phyloP scores from a whole-genome alignment of 2,329 filamentous ascomycete species.

The Lasiodiplodia citricola region DNA sequence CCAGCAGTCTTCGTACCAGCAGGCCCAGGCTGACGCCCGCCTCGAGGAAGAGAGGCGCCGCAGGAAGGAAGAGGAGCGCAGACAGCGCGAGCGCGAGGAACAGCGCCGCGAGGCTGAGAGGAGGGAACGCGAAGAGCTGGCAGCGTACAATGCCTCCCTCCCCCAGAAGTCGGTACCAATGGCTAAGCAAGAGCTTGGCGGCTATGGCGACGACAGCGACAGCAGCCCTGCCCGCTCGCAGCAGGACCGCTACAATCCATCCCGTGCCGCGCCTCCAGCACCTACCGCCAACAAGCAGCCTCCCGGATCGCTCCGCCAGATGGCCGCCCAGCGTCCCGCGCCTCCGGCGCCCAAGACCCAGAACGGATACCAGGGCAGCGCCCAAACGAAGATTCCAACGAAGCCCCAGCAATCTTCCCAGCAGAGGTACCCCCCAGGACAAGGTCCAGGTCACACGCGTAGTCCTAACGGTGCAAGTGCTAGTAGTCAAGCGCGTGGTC shows the following conservation, averaged over 20 bases:
- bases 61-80: slow-evolving; percentile 46
- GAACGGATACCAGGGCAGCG: slow-evolving; percentile 39
- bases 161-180: slow-evolving; percentile 80
- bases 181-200: slow-evolving; percentile 89
- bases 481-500: slow-evolving; percentile 31
- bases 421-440: slow-evolving; percentile 30
- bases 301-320: slow-evolving; percentile 57
- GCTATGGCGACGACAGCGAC: slow-evolving; percentile 58
- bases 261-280: slow-evolving; percentile 80
- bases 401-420: slow-evolving; percentile 29
- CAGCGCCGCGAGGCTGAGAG: slow-evolving; percentile 51
- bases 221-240: slow-evolving; percentile 50
- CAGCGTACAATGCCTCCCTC: slow-evolving; percentile 87
- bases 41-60: slow-evolving; percentile 46
- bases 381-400: slow-evolving; percentile 36
- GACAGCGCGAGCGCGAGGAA: slow-evolving; percentile 47
- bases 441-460: slow-evolving; percentile 22
- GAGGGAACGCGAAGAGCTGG: slow-evolving; percentile 70
- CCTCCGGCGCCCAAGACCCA: slow-evolving; percentile 68
- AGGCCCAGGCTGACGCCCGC: slow-evolving; percentile 37
- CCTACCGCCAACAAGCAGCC: slow-evolving; percentile 59
- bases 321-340: slow-evolving; percentile 77
- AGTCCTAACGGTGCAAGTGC: slow-evolving; percentile 22
- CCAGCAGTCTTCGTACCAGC: slow-evolving; percentile 33
- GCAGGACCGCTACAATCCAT: slow-evolving; percentile 80